Percentiles rank a stretch among this genome's conserved stretches.
phyloP scores from a whole-genome alignment of 495 filamentous ascomycete species.

The Cenococcum geophilum region DNA sequence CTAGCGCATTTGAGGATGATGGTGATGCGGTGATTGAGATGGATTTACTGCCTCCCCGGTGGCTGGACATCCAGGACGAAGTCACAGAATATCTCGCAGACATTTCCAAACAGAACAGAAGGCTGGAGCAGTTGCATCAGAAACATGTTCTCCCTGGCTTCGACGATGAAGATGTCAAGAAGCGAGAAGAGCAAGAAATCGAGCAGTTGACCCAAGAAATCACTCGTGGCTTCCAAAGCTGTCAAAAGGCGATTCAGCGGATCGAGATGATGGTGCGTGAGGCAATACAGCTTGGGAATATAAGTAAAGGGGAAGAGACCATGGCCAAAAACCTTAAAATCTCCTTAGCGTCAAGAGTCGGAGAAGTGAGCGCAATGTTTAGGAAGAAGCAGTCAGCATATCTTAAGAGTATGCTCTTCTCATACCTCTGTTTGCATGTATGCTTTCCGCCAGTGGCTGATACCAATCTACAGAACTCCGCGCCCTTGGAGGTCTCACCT shows the following conservation, averaged over 20 bases:
- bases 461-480: slow-evolving; percentile 60
- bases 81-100: slow-evolving; percentile 75
- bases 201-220: slow-evolving; percentile 86
- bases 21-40: slow-evolving; percentile 97
- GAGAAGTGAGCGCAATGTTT: slow-evolving; percentile 88
- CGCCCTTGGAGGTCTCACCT: slow-evolving; percentile 61
- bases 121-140: slow-evolving; percentile 86
- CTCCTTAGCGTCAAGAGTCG: slow-evolving; percentile 75
- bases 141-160: slow-evolving; percentile 97
- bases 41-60: slow-evolving; percentile 90
- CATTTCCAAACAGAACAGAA: slow-evolving; percentile 73
- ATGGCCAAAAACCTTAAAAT: slow-evolving; percentile 97
- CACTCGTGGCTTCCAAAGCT: slow-evolving; percentile 80
- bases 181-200: slow-evolving; percentile 77
- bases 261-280: slow-evolving; percentile 81
- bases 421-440: not conserved
- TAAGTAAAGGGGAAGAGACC: slow-evolving; percentile 77
- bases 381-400: slow-evolving; percentile 96
- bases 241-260: slow-evolving; percentile 77
- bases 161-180: slow-evolving; percentile 84
- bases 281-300: slow-evolving; percentile 57
- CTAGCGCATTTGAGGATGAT: slow-evolving; percentile 71
- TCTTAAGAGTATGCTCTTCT: slow-evolving; percentile 64
- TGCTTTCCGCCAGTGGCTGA: slow-evolving; percentile 1
- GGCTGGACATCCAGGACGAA: slow-evolving; percentile 93